A percentile compares a stretch with the other conserved stretches of the same genome.
Evolutionary conservation across 306 rosid genomes (phyloP).

Genomic region (Carpinus viminea): DNA sequence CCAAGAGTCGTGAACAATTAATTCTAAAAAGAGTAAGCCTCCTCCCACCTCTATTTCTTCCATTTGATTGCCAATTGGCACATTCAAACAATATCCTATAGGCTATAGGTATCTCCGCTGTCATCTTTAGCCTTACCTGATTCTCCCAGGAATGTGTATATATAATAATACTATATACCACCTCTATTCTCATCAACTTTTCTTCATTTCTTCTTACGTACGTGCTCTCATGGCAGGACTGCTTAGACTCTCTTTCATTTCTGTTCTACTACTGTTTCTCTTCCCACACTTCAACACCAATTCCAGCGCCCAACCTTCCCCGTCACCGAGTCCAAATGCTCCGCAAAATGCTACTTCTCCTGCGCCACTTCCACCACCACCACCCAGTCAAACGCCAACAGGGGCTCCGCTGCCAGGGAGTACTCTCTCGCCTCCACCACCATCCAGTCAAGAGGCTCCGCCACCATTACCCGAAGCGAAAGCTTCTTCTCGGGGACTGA

Average conservation of each 20-base stretch:
- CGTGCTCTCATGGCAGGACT: neutral
- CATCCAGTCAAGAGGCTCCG: neutral
- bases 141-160: neutral
- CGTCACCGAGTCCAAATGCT: neutral
- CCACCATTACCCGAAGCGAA: neutral
- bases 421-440: neutral
- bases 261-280: neutral
- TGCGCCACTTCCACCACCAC: too few relatives aligned
- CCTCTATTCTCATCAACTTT: too few relatives aligned
- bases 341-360: too few relatives aligned
- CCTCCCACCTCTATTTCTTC: neutral
- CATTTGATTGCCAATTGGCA: neutral
- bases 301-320: neutral
- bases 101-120: neutral
- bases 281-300: neutral
- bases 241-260: neutral
- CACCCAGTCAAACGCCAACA: too few relatives aligned
- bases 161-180: too few relatives aligned
- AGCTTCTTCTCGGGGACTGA: slow-evolving; percentile 22
- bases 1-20: too few relatives aligned
- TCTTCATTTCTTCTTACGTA: too few relatives aligned
- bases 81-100: neutral
- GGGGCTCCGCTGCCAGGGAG: too few relatives aligned
- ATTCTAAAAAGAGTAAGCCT: too few relatives aligned
- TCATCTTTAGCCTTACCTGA: neutral